phyloP scores from a whole-genome alignment of 768 basidiomycete genomes.

The Kwoniella bestiolae region DNA sequence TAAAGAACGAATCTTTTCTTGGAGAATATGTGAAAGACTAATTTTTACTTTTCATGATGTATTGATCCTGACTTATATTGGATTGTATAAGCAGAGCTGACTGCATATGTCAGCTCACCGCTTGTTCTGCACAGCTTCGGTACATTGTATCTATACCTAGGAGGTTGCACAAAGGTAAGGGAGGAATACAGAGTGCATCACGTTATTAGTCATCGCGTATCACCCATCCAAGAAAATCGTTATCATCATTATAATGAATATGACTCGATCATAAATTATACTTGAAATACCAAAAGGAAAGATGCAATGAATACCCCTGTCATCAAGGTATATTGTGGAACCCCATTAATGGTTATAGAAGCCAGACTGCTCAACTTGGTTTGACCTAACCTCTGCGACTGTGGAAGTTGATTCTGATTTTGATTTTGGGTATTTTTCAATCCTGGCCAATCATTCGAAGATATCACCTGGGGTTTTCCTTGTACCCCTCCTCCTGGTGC shows the following conservation, averaged over 20 bases:
- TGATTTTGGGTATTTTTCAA: background rate
- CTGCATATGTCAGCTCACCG: background rate
- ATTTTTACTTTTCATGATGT: background rate
- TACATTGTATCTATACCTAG: too few relatives aligned
- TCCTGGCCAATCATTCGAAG: background rate
- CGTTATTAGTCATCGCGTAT: too few relatives aligned
- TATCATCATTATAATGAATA: too few relatives aligned
- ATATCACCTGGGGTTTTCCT: background rate
- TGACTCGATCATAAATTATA: too few relatives aligned
- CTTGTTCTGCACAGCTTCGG: background rate
- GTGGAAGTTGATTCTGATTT: background rate
- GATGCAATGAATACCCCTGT: background rate
- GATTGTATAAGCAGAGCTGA: background rate
- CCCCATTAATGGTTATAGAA: background rate
- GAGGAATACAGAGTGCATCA: background rate
- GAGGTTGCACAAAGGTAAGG: background rate
- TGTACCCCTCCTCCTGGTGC: background rate
- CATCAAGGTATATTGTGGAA: background rate
- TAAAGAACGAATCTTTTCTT: background rate
- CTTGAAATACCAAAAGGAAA: background rate
- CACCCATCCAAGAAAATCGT: too few relatives aligned
- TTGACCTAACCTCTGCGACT: conserved; percentile 1
- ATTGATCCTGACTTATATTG: background rate
- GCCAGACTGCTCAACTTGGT: background rate
- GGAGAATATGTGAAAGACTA: conserved; percentile 1